phyloP scores from a whole-genome alignment of 2,329 filamentous ascomycete species.

The Zymoseptoria pseudotritici region DNA sequence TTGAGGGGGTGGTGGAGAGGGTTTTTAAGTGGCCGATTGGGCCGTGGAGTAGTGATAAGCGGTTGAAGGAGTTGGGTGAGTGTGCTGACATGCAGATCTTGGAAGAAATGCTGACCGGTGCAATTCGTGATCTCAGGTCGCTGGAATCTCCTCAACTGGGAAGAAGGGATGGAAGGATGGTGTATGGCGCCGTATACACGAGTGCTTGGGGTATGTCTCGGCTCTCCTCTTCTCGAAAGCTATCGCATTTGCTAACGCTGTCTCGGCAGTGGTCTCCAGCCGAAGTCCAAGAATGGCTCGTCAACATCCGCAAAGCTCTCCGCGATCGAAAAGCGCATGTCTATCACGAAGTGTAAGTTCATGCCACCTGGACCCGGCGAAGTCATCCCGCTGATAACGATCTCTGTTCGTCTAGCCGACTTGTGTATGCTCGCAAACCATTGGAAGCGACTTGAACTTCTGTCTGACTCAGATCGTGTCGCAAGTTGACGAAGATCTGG shows the following conservation, averaged over 20 bases:
- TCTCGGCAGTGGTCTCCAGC: constrained; percentile 26
- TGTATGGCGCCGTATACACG: constrained; percentile 34
- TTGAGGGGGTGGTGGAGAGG: constrained; percentile 38
- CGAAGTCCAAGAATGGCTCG: constrained; percentile 30
- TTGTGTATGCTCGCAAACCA: constrained; percentile 17
- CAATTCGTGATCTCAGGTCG: no score
- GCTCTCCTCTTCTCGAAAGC: background rate
- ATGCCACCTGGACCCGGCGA: background rate
- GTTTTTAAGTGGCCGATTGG: constrained; percentile 37
- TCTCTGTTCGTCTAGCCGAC: constrained; percentile 4
- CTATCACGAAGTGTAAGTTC: constrained; percentile 34
- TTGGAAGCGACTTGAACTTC: background rate
- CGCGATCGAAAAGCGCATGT: constrained; percentile 31
- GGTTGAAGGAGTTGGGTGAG: constrained; percentile 30
- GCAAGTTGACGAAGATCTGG: no score
- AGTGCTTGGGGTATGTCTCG: constrained; percentile 24
- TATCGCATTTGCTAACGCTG: background rate
- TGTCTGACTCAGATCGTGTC: background rate
- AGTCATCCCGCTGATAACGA: no score
- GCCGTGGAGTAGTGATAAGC: constrained; percentile 33
- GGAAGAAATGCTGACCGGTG: no score
- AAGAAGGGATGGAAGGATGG: constrained; percentile 37
- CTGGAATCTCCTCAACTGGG: constrained; percentile 35
- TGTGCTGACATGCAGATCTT: no score
- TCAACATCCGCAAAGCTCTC: constrained; percentile 25